These are phyloP conservation scores for Rhizophagus sp. DNA, from an alignment of 192 early-diverging fungal genomes.

Conservation along the genomic window DNA sequence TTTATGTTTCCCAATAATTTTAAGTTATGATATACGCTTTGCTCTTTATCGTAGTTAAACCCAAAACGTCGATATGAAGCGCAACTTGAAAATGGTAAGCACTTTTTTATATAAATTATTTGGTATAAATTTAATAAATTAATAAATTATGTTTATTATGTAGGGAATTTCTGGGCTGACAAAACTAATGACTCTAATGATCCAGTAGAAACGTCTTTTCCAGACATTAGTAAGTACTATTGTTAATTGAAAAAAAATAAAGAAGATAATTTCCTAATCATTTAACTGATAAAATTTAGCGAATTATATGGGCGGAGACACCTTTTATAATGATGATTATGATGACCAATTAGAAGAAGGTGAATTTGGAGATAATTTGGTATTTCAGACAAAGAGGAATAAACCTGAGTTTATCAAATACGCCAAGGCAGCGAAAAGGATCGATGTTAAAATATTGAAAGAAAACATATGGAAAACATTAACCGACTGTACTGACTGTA, in stretches of 20 bases:
- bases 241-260: neutral
- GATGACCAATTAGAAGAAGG: constrained; percentile 36
- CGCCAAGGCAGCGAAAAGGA: constrained; percentile 86
- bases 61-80: neutral
- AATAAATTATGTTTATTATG: neutral
- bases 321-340: constrained; percentile 22
- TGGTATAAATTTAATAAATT: neutral
- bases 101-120: neutral
- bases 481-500: constrained; percentile 23
- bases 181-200: neutral
- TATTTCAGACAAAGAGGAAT: constrained; percentile 63
- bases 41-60: neutral
- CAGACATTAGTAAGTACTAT: constrained; percentile 4
- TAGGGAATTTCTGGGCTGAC: constrained; percentile 18
- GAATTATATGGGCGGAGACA: neutral
- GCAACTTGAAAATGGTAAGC: neutral
- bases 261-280: neutral
- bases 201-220: neutral
- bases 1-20: neutral
- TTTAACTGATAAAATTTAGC: neutral
- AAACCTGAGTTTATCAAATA: constrained; percentile 76
- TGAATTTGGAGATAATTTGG: constrained; percentile 44
- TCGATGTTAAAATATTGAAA: constrained; percentile 94
- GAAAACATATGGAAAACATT: constrained; percentile 93
- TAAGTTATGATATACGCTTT: neutral